Evolutionary conservation across 2,329 filamentous ascomycete genomes (phyloP).

Genomic region (Aspergillus niger): DNA sequence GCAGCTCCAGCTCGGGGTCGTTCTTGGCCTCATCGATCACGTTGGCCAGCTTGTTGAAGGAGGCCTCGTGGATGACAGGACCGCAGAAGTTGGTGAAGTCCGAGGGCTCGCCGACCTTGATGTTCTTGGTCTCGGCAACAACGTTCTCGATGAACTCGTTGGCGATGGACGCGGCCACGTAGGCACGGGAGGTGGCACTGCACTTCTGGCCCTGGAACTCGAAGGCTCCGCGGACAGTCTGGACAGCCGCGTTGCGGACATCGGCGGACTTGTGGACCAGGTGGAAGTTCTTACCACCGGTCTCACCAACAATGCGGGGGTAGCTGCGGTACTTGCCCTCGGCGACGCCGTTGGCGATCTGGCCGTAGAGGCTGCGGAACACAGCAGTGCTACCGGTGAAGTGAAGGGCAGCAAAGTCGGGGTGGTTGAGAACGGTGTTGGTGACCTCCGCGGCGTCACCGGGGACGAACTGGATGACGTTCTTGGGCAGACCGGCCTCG

Average conservation of each 20-base stretch:
- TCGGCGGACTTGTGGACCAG: constrained; percentile 77
- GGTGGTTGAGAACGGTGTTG: constrained; percentile 72
- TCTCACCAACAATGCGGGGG: constrained; percentile 86
- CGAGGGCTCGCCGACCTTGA: constrained; percentile 71
- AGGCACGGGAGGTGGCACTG: constrained; percentile 77
- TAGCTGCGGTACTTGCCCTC: constrained; percentile 82
- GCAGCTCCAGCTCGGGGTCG: constrained; percentile 70
- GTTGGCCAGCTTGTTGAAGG: constrained; percentile 76
- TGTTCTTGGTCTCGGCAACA: constrained; percentile 66
- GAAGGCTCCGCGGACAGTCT: constrained; percentile 84
- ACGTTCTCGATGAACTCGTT: constrained; percentile 69
- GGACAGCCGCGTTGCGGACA: constrained; percentile 73
- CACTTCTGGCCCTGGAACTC: constrained; percentile 93
- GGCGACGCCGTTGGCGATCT: constrained; percentile 79
- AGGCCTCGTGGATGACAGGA: constrained; percentile 79
- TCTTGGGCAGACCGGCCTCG: constrained; percentile 83
- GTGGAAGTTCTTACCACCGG: constrained; percentile 93
- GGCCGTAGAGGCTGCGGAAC: constrained; percentile 84
- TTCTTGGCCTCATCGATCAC: constrained; percentile 80
- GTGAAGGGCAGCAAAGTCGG: constrained; percentile 84
- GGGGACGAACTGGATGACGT: constrained; percentile 92
- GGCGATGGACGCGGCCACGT: constrained; percentile 75
- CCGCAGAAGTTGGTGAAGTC: constrained; percentile 79
- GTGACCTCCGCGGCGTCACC: constrained; percentile 86
- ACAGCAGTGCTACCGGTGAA: constrained; percentile 92